Base-by-base conservation (phyloP, 1,284 basidiomycete species). In the Pterula multifida region DNA sequence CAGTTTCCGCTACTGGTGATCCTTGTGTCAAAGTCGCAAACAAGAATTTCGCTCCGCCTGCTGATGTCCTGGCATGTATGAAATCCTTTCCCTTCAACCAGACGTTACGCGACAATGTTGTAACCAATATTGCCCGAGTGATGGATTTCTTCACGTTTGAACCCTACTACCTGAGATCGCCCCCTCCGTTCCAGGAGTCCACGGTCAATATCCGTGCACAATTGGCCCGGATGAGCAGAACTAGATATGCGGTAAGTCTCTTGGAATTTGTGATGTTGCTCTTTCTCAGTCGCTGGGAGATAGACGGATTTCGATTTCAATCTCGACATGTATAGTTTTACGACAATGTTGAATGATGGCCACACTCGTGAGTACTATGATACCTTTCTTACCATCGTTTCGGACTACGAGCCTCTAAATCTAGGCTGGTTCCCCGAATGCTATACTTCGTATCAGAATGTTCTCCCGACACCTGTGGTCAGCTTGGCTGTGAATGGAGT, bases 251-350 rank as follows among this genome's bases (percentile, higher is more conserved):
- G 28, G 56, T 53, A 47, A 25, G 54, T 48, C 2, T 25, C 12
- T 25, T 19, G 45, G 45, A 23, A n/a, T 39, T 22, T 32, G 21
- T 21, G 49, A n/a, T 46, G n/a, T 21, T 49, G 28, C 48, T 52
- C 28, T 50, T 36, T 32, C 49, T 19, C 28, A 23, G 17, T 46
- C 26, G 13, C 6, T 48, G 48, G 36, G 3, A 13, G 23, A 13
- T 50, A 78, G 73, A 76, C 74, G 1, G 75, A 81, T 55, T 81
- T 78, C 52, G 78, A 81, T 57, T 81, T 83, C 64, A 81, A 76
- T 57, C 67, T 66, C 48, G 79, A 72, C 39, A 53, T 82, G 9
- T 81, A 73, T 54, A 65, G 76, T 53, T 75, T 79, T 56, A 73
- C 71, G 0, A 78, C 68, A 19, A 71, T 71, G 52, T 57, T 82